Conservation (phyloP, 2,329 filamentous ascomycete species). For the Bipolaris bicolor region DNA sequence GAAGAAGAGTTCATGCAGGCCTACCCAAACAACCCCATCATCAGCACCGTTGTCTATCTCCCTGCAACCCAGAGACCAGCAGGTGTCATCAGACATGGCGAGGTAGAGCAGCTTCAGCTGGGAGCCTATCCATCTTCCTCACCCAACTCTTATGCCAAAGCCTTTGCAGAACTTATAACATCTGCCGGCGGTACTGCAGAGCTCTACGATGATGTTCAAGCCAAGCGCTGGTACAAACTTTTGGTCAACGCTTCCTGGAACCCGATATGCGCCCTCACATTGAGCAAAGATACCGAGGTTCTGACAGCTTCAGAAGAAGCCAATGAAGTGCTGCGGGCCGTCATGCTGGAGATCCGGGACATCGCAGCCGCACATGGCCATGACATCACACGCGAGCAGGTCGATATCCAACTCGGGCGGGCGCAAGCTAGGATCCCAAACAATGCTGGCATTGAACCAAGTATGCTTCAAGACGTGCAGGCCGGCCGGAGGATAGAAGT, state of each 20-base stretch:
- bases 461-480: conserved; percentile 58
- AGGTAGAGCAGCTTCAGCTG: conserved; percentile 57
- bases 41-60: conserved; percentile 64
- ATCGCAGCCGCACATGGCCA: conserved; percentile 53
- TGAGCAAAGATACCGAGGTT: conserved; percentile 60
- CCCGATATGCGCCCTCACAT: conserved; percentile 63
- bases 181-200: conserved; percentile 55
- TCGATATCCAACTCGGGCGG: conserved; percentile 47
- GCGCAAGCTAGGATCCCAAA: conserved; percentile 46
- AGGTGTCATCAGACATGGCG: conserved; percentile 56
- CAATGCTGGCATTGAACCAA: conserved; percentile 53
- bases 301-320: conserved; percentile 51
- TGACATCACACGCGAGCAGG: conserved; percentile 45
- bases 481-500: conserved; percentile 54
- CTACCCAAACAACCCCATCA: conserved; percentile 60
- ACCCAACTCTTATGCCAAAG: conserved; percentile 19
- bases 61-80: conserved; percentile 58
- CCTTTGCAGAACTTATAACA: conserved; percentile 53
- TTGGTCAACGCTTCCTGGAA: conserved; percentile 68
- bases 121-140: conserved; percentile 56
- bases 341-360: conserved; percentile 55
- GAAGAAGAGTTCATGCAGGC: conserved; percentile 59
- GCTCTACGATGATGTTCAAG: conserved; percentile 62
- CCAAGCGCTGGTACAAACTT: conserved; percentile 65
- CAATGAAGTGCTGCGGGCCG: conserved; percentile 45